Conservation (phyloP, 139 green algal genomes). For the Chlorella sorokiniana region DNA sequence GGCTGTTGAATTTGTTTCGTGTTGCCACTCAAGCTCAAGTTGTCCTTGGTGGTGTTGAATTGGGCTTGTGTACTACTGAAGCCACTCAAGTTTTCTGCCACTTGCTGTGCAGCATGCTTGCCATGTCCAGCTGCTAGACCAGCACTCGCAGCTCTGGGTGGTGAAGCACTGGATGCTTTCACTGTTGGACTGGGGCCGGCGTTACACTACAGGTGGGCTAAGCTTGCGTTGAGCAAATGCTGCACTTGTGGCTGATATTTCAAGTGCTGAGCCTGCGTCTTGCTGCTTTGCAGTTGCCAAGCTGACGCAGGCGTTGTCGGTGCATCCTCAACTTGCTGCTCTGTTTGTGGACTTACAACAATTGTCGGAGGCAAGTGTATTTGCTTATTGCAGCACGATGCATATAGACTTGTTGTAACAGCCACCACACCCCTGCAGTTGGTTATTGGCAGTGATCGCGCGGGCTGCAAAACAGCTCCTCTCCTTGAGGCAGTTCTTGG, state of each 20-base stretch:
- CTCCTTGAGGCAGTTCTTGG: not conserved
- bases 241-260: not conserved
- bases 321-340: not conserved
- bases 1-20: no score
- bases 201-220: not conserved
- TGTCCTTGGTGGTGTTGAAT: not conserved
- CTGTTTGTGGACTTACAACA: no score
- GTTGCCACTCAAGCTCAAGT: not conserved
- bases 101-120: not conserved
- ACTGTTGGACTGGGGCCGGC: not conserved
- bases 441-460: not conserved
- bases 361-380: no score
- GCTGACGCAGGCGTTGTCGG: not conserved
- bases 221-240: not conserved
- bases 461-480: not conserved
- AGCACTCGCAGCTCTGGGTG: not conserved
- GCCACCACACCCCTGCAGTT: not conserved
- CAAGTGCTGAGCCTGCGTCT: not conserved
- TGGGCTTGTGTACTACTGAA: no score
- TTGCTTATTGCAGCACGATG: no score
- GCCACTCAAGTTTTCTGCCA: no score
- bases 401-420: no score
- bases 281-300: not conserved
- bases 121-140: not conserved
- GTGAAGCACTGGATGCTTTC: conserved; percentile 21